Conservation (phyloP, 441 rosid species). For the Capsella rubella region DNA sequence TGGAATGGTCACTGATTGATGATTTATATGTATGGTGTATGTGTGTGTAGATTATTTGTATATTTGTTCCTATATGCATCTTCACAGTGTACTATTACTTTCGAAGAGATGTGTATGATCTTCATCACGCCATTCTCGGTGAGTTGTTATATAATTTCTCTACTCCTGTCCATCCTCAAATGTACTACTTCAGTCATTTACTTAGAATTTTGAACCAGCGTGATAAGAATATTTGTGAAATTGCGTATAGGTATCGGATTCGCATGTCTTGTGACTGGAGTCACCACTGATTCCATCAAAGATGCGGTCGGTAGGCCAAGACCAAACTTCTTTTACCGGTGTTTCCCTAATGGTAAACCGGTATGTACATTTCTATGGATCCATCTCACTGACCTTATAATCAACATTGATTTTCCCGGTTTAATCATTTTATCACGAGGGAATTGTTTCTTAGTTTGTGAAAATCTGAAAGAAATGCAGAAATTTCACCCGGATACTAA, state of each 20-base stretch:
- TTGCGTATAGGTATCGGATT: slow-evolving; percentile 49
- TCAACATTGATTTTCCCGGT: not conserved
- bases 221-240: not conserved
- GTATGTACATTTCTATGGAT: slow-evolving; percentile 42
- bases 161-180: not conserved
- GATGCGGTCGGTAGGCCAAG: slow-evolving; percentile 62
- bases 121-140: slow-evolving; percentile 63
- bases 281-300: slow-evolving; percentile 63
- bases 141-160: not conserved
- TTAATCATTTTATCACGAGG: not conserved
- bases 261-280: slow-evolving; percentile 53
- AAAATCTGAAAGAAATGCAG: slow-evolving; percentile 36
- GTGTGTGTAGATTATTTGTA: slow-evolving; percentile 47
- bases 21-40: not conserved
- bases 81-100: slow-evolving; percentile 47
- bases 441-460: slow-evolving; percentile 14
- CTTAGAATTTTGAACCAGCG: not conserved
- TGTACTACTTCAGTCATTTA: not conserved
- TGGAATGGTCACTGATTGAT: not conserved
- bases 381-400: not conserved
- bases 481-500: slow-evolving; percentile 43
- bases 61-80: slow-evolving; percentile 48
- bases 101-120: slow-evolving; percentile 58
- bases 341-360: slow-evolving; percentile 59
- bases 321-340: slow-evolving; percentile 64